phyloP scores from a whole-genome alignment of 2,329 filamentous ascomycete genomes.

The Clarireedia sp. region DNA sequence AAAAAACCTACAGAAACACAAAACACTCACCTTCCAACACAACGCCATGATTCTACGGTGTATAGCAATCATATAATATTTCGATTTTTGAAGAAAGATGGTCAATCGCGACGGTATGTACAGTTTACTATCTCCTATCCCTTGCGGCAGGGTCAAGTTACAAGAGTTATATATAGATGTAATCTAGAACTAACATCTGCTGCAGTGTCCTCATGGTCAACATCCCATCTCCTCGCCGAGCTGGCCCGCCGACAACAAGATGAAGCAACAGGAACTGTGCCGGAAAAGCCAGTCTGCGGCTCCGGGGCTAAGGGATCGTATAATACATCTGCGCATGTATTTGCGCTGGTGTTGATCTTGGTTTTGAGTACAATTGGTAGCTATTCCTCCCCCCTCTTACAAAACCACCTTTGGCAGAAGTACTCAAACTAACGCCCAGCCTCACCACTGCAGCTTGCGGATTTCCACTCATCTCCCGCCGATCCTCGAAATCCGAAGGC shows the following conservation, averaged over 20 bases:
- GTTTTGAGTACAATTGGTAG: constrained; percentile 43
- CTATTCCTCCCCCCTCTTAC: constrained; percentile 2
- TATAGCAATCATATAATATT: neutral
- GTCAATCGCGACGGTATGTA: constrained; percentile 5
- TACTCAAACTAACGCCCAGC: neutral
- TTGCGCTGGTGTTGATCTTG: constrained; percentile 50
- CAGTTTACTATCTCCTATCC: neutral
- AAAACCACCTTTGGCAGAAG: constrained; percentile 2
- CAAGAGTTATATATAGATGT: too few relatives aligned
- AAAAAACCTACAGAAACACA: neutral
- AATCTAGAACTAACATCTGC: neutral
- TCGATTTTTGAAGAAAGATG: constrained; percentile 5
- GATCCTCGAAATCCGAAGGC: constrained; percentile 23
- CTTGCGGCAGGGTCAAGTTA: neutral
- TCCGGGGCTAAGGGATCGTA: constrained; percentile 42
- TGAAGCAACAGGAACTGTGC: constrained; percentile 12
- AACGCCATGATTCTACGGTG: constrained; percentile 7
- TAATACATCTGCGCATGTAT: constrained; percentile 48
- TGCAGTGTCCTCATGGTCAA: constrained; percentile 12
- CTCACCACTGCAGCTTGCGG: constrained; percentile 26
- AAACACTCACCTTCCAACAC: neutral
- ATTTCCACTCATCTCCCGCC: constrained; percentile 29
- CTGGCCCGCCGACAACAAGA: constrained; percentile 39
- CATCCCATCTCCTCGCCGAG: constrained; percentile 38
- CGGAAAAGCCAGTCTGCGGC: constrained; percentile 41